phyloP scores from a whole-genome alignment of 805 yeast species.

The Myxozyma kluyveri region DNA sequence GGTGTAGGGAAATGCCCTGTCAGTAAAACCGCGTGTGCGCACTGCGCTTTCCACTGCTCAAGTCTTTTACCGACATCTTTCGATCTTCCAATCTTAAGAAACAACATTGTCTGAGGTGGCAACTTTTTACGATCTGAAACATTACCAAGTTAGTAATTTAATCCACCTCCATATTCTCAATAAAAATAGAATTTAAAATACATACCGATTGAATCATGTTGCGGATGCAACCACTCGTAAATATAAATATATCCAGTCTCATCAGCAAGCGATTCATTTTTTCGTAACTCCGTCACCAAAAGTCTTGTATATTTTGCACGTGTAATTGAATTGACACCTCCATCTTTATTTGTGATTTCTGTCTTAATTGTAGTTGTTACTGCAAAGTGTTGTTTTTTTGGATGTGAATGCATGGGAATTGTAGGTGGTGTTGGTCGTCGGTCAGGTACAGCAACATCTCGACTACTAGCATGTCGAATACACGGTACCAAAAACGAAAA shows the following conservation, averaged over 20 bases:
- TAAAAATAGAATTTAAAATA: no score
- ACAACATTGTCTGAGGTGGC: conserved; percentile 4
- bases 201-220: no score
- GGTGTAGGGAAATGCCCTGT: conserved; percentile 20
- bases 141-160: no score
- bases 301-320: conserved; percentile 2
- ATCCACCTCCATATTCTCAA: no score
- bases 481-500: no score
- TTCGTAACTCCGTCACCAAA: conserved; percentile 14
- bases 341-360: no score
- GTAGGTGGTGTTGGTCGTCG: not conserved
- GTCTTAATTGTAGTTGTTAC: no score
- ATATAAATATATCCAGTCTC: conserved; percentile 28
- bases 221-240: conserved; percentile 10
- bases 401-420: no score
- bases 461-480: not conserved
- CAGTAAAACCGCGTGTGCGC: conserved; percentile 19
- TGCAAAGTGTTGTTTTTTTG: no score
- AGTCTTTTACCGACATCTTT: conserved; percentile 21
- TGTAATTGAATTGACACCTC: no score
- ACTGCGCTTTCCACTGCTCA: conserved; percentile 28
- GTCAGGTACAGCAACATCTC: not conserved
- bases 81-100: conserved; percentile 26
- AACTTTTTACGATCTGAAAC: no score
- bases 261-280: conserved; percentile 22